Evolutionary conservation across 192 early-diverging fungal genomes (phyloP).

Genomic region (Coemansia sp.): DNA sequence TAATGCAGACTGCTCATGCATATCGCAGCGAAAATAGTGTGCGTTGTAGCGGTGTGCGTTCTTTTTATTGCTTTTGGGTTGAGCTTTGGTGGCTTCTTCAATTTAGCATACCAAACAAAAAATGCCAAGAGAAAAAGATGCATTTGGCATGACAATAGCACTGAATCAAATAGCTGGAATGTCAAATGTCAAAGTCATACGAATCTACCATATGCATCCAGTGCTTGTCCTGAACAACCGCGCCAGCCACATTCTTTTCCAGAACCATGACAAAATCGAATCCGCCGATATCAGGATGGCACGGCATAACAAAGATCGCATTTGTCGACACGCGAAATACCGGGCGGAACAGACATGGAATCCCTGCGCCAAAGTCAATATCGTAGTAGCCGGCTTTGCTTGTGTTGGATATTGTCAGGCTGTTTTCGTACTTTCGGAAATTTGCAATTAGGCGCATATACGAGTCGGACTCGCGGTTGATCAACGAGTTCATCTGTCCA

Average conservation of each 20-base stretch:
- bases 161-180: not conserved
- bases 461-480: not conserved
- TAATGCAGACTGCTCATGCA: no score
- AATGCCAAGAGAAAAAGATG: no score
- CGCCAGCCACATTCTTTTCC: not conserved
- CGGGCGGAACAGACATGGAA: not conserved
- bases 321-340: not conserved
- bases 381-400: not conserved
- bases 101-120: no score
- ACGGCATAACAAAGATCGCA: not conserved
- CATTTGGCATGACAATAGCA: no score
- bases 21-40: no score
- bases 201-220: not conserved
- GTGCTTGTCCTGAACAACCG: not conserved
- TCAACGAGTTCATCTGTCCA: not conserved
- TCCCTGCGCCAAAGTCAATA: not conserved
- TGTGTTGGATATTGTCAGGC: not conserved
- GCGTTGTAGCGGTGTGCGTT: no score
- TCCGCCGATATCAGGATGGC: not conserved
- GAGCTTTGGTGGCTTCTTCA: no score
- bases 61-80: no score
- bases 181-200: not conserved
- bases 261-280: not conserved
- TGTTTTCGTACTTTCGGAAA: not conserved
- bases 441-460: not conserved